Percentiles rank a stretch among this genome's conserved stretches.
Evolutionary conservation across 257 asterid species (phyloP).

Genomic region (Solanum pennellii): DNA sequence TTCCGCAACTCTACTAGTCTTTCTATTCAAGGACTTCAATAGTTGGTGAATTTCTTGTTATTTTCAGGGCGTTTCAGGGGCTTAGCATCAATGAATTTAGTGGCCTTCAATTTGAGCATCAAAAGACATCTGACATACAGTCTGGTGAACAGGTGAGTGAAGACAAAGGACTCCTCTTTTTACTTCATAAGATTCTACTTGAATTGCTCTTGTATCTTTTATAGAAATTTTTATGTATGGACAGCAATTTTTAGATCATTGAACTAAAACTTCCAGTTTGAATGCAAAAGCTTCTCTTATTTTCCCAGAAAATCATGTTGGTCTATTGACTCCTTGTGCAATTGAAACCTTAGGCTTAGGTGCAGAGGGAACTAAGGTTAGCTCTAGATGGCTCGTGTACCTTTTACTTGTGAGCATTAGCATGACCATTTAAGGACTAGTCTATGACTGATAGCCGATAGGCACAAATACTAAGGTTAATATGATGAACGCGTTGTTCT

Average conservation of each 20-base stretch:
- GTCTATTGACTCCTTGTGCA: not conserved
- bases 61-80: conserved; percentile 94
- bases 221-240: not conserved
- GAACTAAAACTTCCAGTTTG: not conserved
- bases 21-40: not conserved
- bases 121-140: conserved; percentile 61
- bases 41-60: not conserved
- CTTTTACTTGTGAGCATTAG: not conserved
- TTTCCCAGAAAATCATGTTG: not conserved
- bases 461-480: not conserved
- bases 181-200: not conserved
- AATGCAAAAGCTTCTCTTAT: not conserved
- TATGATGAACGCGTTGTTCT: not conserved
- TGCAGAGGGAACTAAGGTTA: not conserved
- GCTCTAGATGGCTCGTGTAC: not conserved
- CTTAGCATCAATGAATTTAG: conserved; percentile 84
- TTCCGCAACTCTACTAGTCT: not conserved
- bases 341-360: not conserved
- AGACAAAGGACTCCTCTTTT: not conserved
- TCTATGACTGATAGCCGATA: not conserved
- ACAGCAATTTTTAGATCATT: not conserved
- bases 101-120: conserved; percentile 88
- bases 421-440: not conserved
- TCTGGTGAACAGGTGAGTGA: conserved; percentile 87
- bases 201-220: not conserved